Base-by-base conservation (phyloP, 208 protist genomes). In the Polymyxa betae region DNA sequence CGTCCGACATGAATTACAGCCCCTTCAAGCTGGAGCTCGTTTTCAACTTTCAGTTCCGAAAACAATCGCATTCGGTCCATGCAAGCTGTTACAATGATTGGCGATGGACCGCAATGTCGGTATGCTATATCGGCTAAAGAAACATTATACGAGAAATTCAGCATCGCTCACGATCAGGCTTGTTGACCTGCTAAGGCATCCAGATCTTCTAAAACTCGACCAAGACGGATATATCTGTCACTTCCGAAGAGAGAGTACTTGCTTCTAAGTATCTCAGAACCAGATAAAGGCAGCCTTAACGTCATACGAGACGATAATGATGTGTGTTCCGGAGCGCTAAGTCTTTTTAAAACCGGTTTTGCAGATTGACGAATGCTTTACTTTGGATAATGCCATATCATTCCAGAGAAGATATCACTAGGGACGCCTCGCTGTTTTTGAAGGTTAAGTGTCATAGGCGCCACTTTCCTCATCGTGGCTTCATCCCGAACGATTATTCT, bases 41-140 rank as follows among this genome's bases (percentile, higher is more conserved):
- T n/a, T 5, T 35, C 35, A 12, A n/a, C 35, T n/a, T 5, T 38
- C 5, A 82, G 10, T 38, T 5, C 12, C 35, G 5, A n/a, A 43
- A 82, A 82, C 5, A 82, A 43, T 43, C 12, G 35, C 72, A 82
- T 82, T 43, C 72, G 72, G n/a, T 82, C 72, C 72, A 82, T 82
- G 16, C 16, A 82, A 5, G 72, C 72, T 20, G 72, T 82, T 5
- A 82, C 72, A 43, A 82, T 82, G 35, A 43, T 45, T 82, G 72
- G 40, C 72, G 16, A 5, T 43, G 5, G 72, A 5, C 72, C 72
- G 5, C 16, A 5, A n/a, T 82, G 72, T 45, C n/a, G 5, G 72
- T 82, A 82, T 40, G 72, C 72, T 20, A 82, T 82, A 82, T 82
- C 72, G 40, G 16, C 72, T 82, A n/a, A 12, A 35, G n/a, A 43